Evolutionary conservation across 179 eudicot species (phyloP), one percentile per base, ranked within the genome.

Genomic region (Amaranthus tricolor): DNA sequence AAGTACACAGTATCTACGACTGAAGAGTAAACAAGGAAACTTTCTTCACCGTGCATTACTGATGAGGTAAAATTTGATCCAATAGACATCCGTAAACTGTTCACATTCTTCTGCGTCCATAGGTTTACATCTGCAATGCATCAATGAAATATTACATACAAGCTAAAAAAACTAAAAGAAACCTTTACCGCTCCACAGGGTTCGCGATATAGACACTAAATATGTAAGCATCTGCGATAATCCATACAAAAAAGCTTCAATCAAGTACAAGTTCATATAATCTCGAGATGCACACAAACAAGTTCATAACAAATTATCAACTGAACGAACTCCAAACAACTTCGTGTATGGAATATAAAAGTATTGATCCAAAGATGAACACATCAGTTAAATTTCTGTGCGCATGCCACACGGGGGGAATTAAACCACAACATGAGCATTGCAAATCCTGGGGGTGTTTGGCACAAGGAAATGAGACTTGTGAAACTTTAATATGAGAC

Each of bases 41-140:
- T 31, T 19, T 57, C 66, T 74, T 55, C 73, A 91, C 97, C 98
- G 92, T 61, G 98, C 91, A 74, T 89, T 92, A 82, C 77, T 82
- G 78, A 87, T 82, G 65, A 78, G 86, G 62, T 49, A 57, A 81
- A 92, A 94, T 85, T 92, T 90, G 76, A 94, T 90, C 97, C 98
- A 92, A 77, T 84, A 94, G 21, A 94, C 94, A 74, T 90, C 98
- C 21, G 97, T 92, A 75, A 80, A 94, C 19, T 83, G 79, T 80
- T 89, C 96, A 80, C 97, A 94, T 13, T 90, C 97, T 85, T 94
- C 94, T 64, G 88, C 92, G 77, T 94, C 96, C 97, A 90, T 92
- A 56, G 97, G 97, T 77, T 92, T 89, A 81, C 92, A 92, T 80
- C 98, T 93, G 74, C 72, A 78, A 5, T 15, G 14, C 6, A 72